phyloP scores from a whole-genome alignment of 495 filamentous ascomycete species.

The Xylaria castorea region DNA sequence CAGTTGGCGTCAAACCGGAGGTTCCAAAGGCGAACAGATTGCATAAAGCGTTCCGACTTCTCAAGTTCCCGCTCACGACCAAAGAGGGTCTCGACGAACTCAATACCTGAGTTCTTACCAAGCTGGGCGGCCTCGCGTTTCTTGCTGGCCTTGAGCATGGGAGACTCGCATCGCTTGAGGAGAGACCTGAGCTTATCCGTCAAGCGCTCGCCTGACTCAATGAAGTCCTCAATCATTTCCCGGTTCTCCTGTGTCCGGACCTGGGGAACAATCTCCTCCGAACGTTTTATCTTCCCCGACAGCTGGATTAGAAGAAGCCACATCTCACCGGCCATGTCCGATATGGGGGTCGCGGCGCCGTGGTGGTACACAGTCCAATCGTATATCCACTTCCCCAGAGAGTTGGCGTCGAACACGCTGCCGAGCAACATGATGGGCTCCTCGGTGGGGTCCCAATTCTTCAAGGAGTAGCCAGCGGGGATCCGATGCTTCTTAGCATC shows the following conservation, averaged over 20 bases:
- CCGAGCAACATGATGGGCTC: constrained; percentile 91
- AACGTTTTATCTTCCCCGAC: constrained; percentile 93
- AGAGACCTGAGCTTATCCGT: constrained; percentile 86
- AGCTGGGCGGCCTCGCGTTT: constrained; percentile 72
- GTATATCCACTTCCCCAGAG: constrained; percentile 98
- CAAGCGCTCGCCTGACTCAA: constrained; percentile 87
- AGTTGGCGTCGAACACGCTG: constrained; percentile 97
- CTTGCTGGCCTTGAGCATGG: constrained; percentile 73
- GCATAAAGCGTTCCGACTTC: constrained; percentile 95
- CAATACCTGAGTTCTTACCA: constrained; percentile 90
- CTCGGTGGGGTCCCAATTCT: constrained; percentile 98
- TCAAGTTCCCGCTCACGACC: constrained; percentile 91
- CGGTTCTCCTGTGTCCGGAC: constrained; percentile 74
- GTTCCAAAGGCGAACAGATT: constrained; percentile 88
- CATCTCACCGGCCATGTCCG: constrained; percentile 91
- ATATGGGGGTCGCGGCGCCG: constrained; percentile 82
- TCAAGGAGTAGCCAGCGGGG: constrained; percentile 89
- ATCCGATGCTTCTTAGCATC: constrained; percentile 84
- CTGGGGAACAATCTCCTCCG: constrained; percentile 78
- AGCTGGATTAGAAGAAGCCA: constrained; percentile 96
- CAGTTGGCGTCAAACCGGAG: constrained; percentile 97
- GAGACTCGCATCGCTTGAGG: constrained; percentile 88
- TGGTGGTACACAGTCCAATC: constrained; percentile 98
- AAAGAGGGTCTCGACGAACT: constrained; percentile 98
- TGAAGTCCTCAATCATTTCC: constrained; percentile 89